phyloP scores from a whole-genome alignment of 768 basidiomycete genomes.

The Trametes coccinea region DNA sequence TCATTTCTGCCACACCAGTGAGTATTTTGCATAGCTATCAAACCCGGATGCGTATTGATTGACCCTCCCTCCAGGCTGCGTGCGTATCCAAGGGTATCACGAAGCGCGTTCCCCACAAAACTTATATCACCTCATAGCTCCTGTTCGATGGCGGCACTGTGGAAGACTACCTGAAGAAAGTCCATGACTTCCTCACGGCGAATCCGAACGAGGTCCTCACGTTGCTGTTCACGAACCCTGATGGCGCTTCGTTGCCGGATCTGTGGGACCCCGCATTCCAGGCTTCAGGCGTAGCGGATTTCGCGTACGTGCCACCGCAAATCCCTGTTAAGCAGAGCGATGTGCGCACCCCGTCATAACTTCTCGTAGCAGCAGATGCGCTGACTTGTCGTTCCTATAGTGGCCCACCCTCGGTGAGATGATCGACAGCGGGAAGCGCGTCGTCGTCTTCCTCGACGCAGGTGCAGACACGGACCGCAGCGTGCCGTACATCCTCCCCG shows the following conservation, averaged over 20 bases:
- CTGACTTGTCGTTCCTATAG: constrained; percentile 23
- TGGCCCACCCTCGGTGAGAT: constrained; percentile 70
- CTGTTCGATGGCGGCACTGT: constrained; percentile 57
- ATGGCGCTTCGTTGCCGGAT: constrained; percentile 47
- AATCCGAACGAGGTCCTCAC: constrained; percentile 70
- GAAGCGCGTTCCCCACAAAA: no score
- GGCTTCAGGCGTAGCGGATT: constrained; percentile 41
- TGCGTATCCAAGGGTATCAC: constrained; percentile 1
- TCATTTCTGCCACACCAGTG: constrained; percentile 70
- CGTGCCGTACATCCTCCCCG: constrained; percentile 55
- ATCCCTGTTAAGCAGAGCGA: constrained; percentile 28
- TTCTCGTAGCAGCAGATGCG: no score
- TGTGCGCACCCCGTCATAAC: constrained; percentile 4
- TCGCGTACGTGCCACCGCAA: constrained; percentile 52
- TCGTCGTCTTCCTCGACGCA: constrained; percentile 63
- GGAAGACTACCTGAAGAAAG: constrained; percentile 37
- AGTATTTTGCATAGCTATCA: constrained; percentile 23
- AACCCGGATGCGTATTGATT: neutral
- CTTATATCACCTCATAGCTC: constrained; percentile 11
- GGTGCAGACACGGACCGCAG: constrained; percentile 36
- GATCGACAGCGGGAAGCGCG: constrained; percentile 57
- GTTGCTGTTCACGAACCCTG: constrained; percentile 67
- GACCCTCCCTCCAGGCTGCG: constrained; percentile 17
- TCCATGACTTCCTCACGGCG: constrained; percentile 53
- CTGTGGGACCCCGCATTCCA: constrained; percentile 58